Evolutionary conservation across 1,284 basidiomycete species (phyloP), one percentile per base, ranked within the genome.

Genomic region (Sanghuangporus weigelae): DNA sequence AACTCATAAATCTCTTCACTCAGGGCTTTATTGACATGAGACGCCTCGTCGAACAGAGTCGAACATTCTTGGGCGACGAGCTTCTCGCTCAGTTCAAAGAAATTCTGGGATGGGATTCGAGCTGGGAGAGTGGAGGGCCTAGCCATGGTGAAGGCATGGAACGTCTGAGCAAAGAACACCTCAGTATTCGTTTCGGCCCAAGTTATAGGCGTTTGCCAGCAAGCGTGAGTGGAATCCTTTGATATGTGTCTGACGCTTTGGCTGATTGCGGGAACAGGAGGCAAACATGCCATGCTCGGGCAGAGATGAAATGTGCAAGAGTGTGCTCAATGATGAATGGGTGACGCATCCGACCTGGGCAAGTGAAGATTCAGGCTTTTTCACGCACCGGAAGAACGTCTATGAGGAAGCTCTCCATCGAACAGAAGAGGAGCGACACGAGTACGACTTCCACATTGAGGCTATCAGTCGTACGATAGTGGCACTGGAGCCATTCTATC

Each of bases 371-470:
- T 86, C 91, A 1, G 92, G 91, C 0, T 98, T 98, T 78, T 81
- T 92, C 58, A 86, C 93, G 0, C 92, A 95, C 74, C 92, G 92
- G 78, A 98, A 97, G 83, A 99, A 98, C 75, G 82, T 90, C 1
- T 98, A 93, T 75, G 96, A 98, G 73, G 96, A 98, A 72, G 96
- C 96, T 0, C 83, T 98, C n/a, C 96, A 98, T 77, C 91, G 95
- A 54, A 93, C 90, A 60, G 96, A 99, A 73, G 96, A 99, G 74
- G 97, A 99, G 75, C 87, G 96, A 10, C 96, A 98, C 76, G 96
- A 98, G 76, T 99, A 98, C 74, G 96, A 98, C 75, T 99, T 97
- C 79, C 95, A 99, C 75, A 95, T 98, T 71, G 96, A 98, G 73
- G 96, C 95, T n/a, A 93, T 98, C 70, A 83, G 90, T 21, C 90